Evolutionary conservation across 495 filamentous ascomycete species (phyloP), one percentile per base, ranked within the genome.

Genomic region (Rostrohypoxylon terebratum): DNA sequence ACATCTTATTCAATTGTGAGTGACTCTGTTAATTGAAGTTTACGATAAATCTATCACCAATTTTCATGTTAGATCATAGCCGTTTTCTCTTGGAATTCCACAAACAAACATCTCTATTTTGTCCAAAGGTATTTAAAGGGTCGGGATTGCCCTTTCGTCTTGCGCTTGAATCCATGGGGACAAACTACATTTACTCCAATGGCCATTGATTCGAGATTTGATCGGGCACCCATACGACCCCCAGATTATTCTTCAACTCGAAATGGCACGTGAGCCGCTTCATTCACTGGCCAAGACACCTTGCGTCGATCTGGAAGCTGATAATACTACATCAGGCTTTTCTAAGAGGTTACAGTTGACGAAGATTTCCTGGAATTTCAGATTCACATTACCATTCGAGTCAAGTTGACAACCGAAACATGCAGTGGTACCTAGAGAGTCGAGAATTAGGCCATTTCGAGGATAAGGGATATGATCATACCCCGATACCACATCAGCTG

Each of bases 221-320:
- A 89, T 95, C 21, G 90, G 89, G 23, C 84, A 88, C 42, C 90
- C 90, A 7, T 94, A 93, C 77, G 91, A 92, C 75, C 91, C 92
- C 5, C 89, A 93, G 73, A 91, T 91, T 40, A 83, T 94, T 5
- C 81, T 94, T 33, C 92, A 94, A 75, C 84, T 95, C n/a, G 92
- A 95, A 75, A 90, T 95, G 88, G 86, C 89, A 38, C 87, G 92
- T 59, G 90, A 92, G 73, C 91, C 91, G 54, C 83, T 94, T 34
- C 86, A 88, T 71, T 87, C 87, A 28, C 81, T 91, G 10, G 89
- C 89, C 8, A 86, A 87, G 59, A 83, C 83, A 1, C 85, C 84
- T 20, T 87, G 86, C 64, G 84, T 93, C 36, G 91, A 94, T 77
- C 77, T 94, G n/a, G n/a, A n/a, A n/a, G n/a, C n/a, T n/a, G 4